These are phyloP conservation scores for Diutina mesorugosa DNA, from an alignment of 1,139 yeast species.

Conservation along the genomic window DNA sequence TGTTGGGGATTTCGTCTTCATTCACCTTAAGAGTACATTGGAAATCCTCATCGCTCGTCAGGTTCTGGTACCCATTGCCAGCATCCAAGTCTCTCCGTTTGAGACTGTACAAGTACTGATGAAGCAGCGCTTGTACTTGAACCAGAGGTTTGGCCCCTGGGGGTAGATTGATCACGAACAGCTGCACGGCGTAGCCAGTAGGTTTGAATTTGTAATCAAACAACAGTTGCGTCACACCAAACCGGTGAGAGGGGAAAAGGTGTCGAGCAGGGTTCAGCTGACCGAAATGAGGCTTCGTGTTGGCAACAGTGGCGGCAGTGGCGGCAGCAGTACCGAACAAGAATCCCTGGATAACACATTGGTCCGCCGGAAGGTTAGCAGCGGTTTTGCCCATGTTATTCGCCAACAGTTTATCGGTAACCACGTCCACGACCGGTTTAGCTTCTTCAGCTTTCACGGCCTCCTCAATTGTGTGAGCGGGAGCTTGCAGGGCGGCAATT, in stretches of 20 bases:
- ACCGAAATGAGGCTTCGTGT: background rate
- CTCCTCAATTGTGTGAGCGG: slow-evolving; percentile 5
- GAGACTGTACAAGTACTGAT: slow-evolving; percentile 20
- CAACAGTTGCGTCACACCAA: slow-evolving; percentile 6
- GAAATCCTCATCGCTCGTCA: slow-evolving; percentile 22
- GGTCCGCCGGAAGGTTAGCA: slow-evolving; percentile 12
- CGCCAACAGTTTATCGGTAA: slow-evolving; percentile 2
- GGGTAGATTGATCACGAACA: slow-evolving; percentile 32
- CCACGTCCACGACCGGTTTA: slow-evolving; percentile 4
- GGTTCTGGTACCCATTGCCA: slow-evolving; percentile 16
- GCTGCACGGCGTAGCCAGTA: slow-evolving; percentile 28
- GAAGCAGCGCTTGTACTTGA: slow-evolving; percentile 30
- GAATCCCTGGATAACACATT: background rate
- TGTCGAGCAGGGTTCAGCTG: background rate
- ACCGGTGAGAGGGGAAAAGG: slow-evolving; percentile 1
- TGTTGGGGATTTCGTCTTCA: slow-evolving; percentile 34
- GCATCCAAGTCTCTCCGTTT: slow-evolving; percentile 20
- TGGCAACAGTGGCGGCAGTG: background rate
- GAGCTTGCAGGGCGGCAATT: background rate
- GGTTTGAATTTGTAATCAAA: slow-evolving; percentile 36
- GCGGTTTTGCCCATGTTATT: slow-evolving; percentile 18
- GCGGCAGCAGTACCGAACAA: background rate
- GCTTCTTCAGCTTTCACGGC: slow-evolving; percentile 8
- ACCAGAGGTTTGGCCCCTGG: slow-evolving; percentile 30
- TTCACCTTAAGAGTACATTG: slow-evolving; percentile 33